Evolutionary conservation across 1,139 yeast species (phyloP).

Genomic region (Suhomyces terraborum): DNA sequence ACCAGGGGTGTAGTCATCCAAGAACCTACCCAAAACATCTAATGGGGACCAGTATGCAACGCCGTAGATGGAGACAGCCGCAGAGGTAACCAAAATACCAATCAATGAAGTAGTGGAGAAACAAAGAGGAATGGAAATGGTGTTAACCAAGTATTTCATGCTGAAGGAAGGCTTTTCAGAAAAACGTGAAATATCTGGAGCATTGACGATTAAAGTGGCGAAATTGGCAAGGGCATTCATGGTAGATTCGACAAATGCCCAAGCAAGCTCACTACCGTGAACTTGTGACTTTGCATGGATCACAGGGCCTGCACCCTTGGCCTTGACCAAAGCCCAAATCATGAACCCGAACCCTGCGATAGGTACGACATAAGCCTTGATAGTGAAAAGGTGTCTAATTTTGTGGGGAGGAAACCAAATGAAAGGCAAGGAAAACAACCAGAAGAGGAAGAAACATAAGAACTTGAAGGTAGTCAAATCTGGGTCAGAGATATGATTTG

Average conservation of each 20-base stretch:
- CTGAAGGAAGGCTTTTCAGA: constrained; percentile 52
- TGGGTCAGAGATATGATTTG: constrained; percentile 53
- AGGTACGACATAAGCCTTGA: constrained; percentile 75
- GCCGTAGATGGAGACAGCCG: constrained; percentile 70
- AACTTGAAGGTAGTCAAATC: constrained; percentile 68
- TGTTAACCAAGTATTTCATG: constrained; percentile 48
- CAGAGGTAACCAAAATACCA: constrained; percentile 85
- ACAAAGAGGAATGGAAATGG: constrained; percentile 69
- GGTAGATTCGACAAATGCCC: constrained; percentile 80
- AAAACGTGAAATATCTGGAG: constrained; percentile 89
- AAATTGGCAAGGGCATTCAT: constrained; percentile 84
- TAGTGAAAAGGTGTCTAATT: constrained; percentile 77
- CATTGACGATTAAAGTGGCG: constrained; percentile 82
- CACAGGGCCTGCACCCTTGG: constrained; percentile 73
- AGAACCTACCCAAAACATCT: constrained; percentile 68
- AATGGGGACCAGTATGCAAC: constrained; percentile 84
- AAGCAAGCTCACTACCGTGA: constrained; percentile 64
- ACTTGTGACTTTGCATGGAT: constrained; percentile 52
- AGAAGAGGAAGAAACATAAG: constrained; percentile 73
- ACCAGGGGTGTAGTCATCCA: constrained; percentile 57
- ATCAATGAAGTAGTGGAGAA: constrained; percentile 81
- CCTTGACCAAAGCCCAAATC: constrained; percentile 77
- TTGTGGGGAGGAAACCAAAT: constrained; percentile 81
- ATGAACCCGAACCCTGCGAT: constrained; percentile 78
- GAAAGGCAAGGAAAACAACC: constrained; percentile 76